phyloP scores from a whole-genome alignment of 164 flowering plant genomes.

The Cinnamomum chago region DNA sequence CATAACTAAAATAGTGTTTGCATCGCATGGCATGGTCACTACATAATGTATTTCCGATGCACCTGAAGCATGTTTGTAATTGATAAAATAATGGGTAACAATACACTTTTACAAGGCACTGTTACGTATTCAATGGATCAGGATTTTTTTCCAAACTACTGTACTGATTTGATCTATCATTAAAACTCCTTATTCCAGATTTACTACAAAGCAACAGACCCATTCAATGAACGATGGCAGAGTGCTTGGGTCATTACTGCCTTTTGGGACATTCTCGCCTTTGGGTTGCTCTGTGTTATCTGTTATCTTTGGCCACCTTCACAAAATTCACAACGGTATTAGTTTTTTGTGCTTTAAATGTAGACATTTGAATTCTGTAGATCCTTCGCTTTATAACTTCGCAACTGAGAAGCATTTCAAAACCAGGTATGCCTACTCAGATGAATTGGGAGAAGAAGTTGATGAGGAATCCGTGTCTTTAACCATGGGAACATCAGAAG shows the following conservation, averaged over 20 bases:
- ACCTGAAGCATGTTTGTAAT: neutral
- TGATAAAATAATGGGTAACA: neutral
- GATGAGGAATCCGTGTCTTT: slow-evolving; percentile 70
- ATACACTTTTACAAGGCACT: no score
- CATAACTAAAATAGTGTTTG: neutral
- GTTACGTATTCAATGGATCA: neutral
- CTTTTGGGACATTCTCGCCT: slow-evolving; percentile 87
- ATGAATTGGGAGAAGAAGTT: slow-evolving; percentile 54
- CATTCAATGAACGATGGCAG: slow-evolving; percentile 91
- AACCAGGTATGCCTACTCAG: slow-evolving; percentile 76
- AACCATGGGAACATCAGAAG: slow-evolving; percentile 44
- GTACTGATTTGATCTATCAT: no score
- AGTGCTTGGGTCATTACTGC: slow-evolving; percentile 96
- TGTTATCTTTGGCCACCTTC: slow-evolving; percentile 99
- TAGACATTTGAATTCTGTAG: neutral
- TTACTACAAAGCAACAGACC: slow-evolving; percentile 94
- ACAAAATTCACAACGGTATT: slow-evolving; percentile 80
- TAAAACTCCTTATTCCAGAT: slow-evolving; percentile 38
- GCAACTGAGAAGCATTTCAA: neutral
- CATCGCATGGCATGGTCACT: neutral
- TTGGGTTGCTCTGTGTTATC: slow-evolving; percentile 70
- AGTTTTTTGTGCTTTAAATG: neutral
- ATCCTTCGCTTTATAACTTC: neutral
- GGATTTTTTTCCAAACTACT: neutral
- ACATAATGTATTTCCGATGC: neutral